Percentiles rank a stretch among this genome's conserved stretches.
Evolutionary conservation across 2,329 filamentous ascomycete species (phyloP).

Genomic region (Ramularia endophylla): DNA sequence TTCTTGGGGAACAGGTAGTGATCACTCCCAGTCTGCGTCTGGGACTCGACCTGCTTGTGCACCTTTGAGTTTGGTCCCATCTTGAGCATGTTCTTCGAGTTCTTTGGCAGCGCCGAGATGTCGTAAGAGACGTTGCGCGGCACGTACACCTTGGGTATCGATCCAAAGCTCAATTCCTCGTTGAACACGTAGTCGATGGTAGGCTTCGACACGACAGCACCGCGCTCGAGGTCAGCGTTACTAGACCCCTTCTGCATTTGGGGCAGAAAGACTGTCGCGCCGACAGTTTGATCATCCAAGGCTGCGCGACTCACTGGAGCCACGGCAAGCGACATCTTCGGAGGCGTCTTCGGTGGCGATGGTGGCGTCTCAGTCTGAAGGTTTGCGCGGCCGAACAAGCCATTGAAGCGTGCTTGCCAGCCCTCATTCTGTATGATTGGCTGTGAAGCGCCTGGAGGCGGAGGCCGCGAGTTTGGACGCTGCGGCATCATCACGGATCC

Average conservation of each 20-base stretch:
- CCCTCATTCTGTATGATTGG: slow-evolving; percentile 44
- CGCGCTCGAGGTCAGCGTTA: background rate
- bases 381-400: slow-evolving; percentile 59
- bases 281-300: slow-evolving; percentile 53
- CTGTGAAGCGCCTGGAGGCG: slow-evolving; percentile 35
- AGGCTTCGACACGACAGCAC: slow-evolving; percentile 29
- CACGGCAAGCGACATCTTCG: slow-evolving; percentile 42
- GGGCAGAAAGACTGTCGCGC: slow-evolving; percentile 68
- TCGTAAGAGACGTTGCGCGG: slow-evolving; percentile 23
- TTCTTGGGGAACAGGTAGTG: slow-evolving; percentile 16
- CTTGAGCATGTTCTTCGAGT: slow-evolving; percentile 19
- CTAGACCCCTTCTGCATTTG: slow-evolving; percentile 21
- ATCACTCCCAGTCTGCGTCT: slow-evolving; percentile 3
- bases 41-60: slow-evolving; percentile 11
- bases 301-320: slow-evolving; percentile 61
- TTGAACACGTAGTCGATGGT: slow-evolving; percentile 39
- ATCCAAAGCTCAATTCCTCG: slow-evolving; percentile 43
- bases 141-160: slow-evolving; percentile 33
- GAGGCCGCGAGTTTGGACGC: slow-evolving; percentile 34
- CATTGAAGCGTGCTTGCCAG: slow-evolving; percentile 84
- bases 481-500: slow-evolving; percentile 37
- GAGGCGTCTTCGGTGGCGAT: slow-evolving; percentile 34
- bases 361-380: slow-evolving; percentile 37
- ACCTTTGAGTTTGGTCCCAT: slow-evolving; percentile 11
- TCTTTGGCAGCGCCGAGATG: slow-evolving; percentile 5